Evolutionary conservation across 2,329 filamentous ascomycete species (phyloP).

Genomic region (Fusarium pseudocircinatum): DNA sequence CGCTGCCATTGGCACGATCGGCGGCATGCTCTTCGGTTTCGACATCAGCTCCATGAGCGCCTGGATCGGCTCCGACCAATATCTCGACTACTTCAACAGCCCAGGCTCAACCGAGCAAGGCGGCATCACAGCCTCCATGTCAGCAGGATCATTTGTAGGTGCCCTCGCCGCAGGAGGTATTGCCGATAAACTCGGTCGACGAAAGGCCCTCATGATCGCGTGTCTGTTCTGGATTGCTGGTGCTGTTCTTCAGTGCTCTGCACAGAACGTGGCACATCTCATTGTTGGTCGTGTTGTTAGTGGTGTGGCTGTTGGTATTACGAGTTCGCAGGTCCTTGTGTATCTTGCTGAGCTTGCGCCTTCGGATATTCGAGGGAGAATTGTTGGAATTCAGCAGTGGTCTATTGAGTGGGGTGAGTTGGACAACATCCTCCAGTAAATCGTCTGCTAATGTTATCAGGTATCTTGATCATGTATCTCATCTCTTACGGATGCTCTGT

Average conservation of each 20-base stretch:
- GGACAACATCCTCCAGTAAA: too few relatives aligned
- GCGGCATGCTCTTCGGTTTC: slow-evolving; percentile 61
- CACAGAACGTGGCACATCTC: slow-evolving; percentile 65
- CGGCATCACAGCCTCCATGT: slow-evolving; percentile 60
- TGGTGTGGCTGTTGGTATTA: slow-evolving; percentile 73
- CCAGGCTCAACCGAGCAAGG: slow-evolving; percentile 57
- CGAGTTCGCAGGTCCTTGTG: slow-evolving; percentile 73
- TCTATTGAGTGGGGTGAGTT: slow-evolving; percentile 69
- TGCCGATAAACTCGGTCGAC: slow-evolving; percentile 57
- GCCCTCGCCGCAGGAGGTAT: slow-evolving; percentile 57
- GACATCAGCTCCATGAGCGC: slow-evolving; percentile 68
- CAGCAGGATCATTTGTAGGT: slow-evolving; percentile 59
- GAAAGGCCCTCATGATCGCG: slow-evolving; percentile 56
- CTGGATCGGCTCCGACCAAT: slow-evolving; percentile 62
- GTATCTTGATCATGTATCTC: slow-evolving; percentile 76
- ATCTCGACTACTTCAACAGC: slow-evolving; percentile 62
- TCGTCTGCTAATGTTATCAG: slow-evolving; percentile 52
- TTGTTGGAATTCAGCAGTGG: slow-evolving; percentile 79
- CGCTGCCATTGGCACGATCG: slow-evolving; percentile 53
- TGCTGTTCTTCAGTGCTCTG: slow-evolving; percentile 66
- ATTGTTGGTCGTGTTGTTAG: slow-evolving; percentile 68
- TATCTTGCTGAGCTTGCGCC: slow-evolving; percentile 75
- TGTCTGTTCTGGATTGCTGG: slow-evolving; percentile 64
- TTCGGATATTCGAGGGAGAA: slow-evolving; percentile 65
- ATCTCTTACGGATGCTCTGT: slow-evolving; percentile 71